A percentile compares a stretch with the other conserved stretches of the same genome.
phyloP scores from a whole-genome alignment of 192 early-diverging fungal genomes.

The Allomyces arbusculus region DNA sequence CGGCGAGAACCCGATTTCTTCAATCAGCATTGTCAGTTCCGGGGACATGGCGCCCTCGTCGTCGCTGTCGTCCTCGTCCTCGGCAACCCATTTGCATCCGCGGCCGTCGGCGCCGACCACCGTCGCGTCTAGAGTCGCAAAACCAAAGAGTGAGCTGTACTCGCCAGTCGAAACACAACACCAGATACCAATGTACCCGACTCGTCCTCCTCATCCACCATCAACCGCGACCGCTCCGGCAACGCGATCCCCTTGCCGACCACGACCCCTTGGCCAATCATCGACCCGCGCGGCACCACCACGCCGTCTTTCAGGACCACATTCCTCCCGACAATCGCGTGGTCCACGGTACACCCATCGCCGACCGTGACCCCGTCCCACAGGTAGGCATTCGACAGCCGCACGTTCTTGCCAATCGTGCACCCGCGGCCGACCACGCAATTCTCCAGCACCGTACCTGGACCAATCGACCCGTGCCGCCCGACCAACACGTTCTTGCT shows the following conservation, averaged over 20 bases:
- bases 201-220: conserved; percentile 29
- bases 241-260: background rate
- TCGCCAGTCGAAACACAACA: conserved; percentile 3
- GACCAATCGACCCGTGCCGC: conserved; percentile 46
- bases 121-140: background rate
- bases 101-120: background rate
- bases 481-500: conserved; percentile 71
- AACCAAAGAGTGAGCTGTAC: no score
- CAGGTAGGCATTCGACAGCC: conserved; percentile 63
- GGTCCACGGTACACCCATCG: conserved; percentile 38
- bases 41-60: conserved; percentile 7
- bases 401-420: conserved; percentile 52
- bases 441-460: conserved; percentile 42
- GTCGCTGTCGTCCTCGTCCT: conserved; percentile 6
- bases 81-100: background rate
- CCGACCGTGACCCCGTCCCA: conserved; percentile 58
- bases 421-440: conserved; percentile 73
- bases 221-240: background rate
- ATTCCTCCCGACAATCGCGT: conserved; percentile 55
- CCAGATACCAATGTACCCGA: conserved; percentile 37
- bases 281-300: conserved; percentile 46
- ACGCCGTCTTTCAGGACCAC: conserved; percentile 44
- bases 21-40: background rate
- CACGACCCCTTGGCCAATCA: conserved; percentile 39
- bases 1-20: conserved; percentile 2